Evolutionary conservation across 1,284 basidiomycete genomes (phyloP), one percentile per base, ranked within the genome.

Genomic region (Phellopilus nigrolimitatus): DNA sequence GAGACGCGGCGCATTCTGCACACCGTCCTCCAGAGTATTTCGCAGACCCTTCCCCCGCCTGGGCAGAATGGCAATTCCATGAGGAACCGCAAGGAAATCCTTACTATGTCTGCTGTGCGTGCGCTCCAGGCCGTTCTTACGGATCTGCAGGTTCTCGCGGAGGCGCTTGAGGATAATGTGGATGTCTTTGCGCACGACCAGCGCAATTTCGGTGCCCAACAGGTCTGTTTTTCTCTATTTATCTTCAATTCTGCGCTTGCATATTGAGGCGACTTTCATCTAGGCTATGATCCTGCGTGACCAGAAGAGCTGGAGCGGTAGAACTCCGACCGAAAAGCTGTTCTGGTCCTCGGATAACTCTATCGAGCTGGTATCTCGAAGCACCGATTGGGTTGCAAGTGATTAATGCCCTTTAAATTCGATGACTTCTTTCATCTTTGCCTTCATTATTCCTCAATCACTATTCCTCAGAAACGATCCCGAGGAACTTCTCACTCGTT

Each of bases 201-300:
- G 62, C 76, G 91, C 51, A 95, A 95, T 67, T 91, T 91, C 67
- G 91, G 91, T 43, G 92, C 92, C 53, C 93, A 97, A 65, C 91
- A 94, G 81, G 89, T 91, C n/a, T 33, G 49, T 24, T 17, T 47
- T 28, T 47, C 9, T 15, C 22, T 36, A 15, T 34, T 12, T 28
- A 37, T 25, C 1, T 31, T 56, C 24, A n/a, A n/a, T 38, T 40
- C 21, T 55, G 27, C 41, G 27, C n/a, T 45, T 56, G 47, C 56
- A 25, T 45, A 54, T 37, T 56, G 49, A 49, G 40, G 34, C 50
- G 57, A 31, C 47, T 59, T 47, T 42, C 48, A 50, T 49, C 6
- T 62, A 95, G 86, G 91, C 92, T 17, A 92, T 95, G 80, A 91
- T 97, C 54, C 72, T 97, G 13, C 78, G 93, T 28, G 87, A 93